Evolutionary conservation across 2,329 filamentous ascomycete species (phyloP).

Genomic region (Colletotrichum sp.): DNA sequence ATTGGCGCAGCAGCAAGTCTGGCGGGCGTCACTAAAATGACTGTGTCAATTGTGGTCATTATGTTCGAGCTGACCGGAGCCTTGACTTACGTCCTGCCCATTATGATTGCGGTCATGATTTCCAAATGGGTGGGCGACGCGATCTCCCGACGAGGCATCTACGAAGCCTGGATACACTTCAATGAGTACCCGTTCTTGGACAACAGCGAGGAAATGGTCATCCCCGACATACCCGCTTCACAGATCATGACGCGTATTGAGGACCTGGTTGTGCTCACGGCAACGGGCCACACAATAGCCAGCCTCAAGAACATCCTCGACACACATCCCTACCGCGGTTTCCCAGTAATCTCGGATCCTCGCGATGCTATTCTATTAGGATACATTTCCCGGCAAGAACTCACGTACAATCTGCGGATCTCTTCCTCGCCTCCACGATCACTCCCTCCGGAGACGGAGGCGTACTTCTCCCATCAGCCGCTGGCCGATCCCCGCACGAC

Average conservation of each 20-base stretch:
- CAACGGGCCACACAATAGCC: slow-evolving; percentile 85
- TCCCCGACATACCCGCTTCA: slow-evolving; percentile 84
- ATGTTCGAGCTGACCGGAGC: slow-evolving; percentile 99
- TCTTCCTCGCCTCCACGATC: slow-evolving; percentile 61
- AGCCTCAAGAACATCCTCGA: slow-evolving; percentile 74
- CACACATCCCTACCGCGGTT: slow-evolving; percentile 82
- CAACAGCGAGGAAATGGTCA: slow-evolving; percentile 76
- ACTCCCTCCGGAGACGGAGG: slow-evolving; percentile 74
- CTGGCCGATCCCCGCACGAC: slow-evolving; percentile 78
- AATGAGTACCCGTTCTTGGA: slow-evolving; percentile 96
- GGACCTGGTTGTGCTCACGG: slow-evolving; percentile 86
- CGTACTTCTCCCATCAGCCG: slow-evolving; percentile 84
- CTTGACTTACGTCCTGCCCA: slow-evolving; percentile 93
- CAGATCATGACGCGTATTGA: slow-evolving; percentile 93
- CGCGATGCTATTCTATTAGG: slow-evolving; percentile 82
- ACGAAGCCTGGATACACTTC: slow-evolving; percentile 97
- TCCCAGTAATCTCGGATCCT: slow-evolving; percentile 84
- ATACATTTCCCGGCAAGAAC: slow-evolving; percentile 92
- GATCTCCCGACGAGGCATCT: slow-evolving; percentile 90
- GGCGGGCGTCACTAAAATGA: slow-evolving; percentile 93
- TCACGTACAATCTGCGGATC: slow-evolving; percentile 78
- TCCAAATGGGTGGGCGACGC: slow-evolving; percentile 98
- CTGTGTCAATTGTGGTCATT: slow-evolving; percentile 97
- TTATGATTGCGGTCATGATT: slow-evolving; percentile 99
- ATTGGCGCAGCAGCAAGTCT: slow-evolving; percentile 95